These are phyloP conservation scores for Saturnispora gosingensis DNA, from an alignment of 805 yeast genomes.

Conservation along the genomic window DNA sequence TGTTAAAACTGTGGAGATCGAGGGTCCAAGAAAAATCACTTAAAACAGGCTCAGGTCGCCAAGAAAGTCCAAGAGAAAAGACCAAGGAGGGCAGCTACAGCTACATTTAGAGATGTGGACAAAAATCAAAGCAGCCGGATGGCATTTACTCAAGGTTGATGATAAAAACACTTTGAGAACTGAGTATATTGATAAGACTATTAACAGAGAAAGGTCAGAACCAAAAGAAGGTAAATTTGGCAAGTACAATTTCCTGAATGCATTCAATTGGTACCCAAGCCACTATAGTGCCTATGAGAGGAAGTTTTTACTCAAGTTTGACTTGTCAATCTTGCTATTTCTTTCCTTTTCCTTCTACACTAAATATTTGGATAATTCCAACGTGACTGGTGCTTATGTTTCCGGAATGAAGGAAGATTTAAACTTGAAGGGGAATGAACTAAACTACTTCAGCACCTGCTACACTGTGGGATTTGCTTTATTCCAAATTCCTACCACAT, in stretches of 20 bases:
- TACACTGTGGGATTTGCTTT: constrained; percentile 43
- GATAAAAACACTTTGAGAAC: constrained; percentile 10
- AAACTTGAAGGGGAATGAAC: constrained; percentile 16
- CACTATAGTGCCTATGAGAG: constrained; percentile 15
- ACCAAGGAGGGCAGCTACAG: not conserved
- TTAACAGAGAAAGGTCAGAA: constrained; percentile 13
- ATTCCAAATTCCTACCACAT: constrained; percentile 53
- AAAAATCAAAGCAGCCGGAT: not conserved
- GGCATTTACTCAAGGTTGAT: constrained; percentile 5
- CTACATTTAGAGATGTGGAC: not conserved
- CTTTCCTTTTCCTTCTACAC: constrained; percentile 35
- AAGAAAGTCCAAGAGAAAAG: not conserved
- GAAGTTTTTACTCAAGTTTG: constrained; percentile 13
- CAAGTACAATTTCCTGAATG: constrained; percentile 10
- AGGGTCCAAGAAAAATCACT: not conserved
- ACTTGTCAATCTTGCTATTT: constrained; percentile 12
- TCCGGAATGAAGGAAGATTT: constrained; percentile 52
- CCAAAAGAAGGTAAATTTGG: constrained; percentile 5
- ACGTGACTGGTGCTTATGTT: constrained; percentile 52
- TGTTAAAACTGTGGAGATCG: not conserved
- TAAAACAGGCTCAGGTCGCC: not conserved
- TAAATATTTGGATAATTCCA: constrained; percentile 51
- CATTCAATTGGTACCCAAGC: constrained; percentile 14
- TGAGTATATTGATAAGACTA: constrained; percentile 12
- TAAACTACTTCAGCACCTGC: constrained; percentile 20